phyloP scores from a whole-genome alignment of 768 basidiomycete genomes.

The Coprinopsis sp. region DNA sequence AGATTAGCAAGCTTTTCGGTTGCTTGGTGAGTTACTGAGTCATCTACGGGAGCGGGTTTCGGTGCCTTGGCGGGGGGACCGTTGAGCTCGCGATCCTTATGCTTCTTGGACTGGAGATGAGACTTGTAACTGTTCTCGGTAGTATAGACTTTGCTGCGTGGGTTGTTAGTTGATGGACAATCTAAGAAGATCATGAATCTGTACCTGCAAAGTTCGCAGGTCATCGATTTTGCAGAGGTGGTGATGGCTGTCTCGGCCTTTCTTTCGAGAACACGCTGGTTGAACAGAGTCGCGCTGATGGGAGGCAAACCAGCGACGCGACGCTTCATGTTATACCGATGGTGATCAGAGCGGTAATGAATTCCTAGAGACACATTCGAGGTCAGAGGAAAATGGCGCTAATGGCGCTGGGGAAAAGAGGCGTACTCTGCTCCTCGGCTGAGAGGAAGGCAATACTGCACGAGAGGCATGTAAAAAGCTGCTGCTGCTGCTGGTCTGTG shows the following conservation, averaged over 20 bases:
- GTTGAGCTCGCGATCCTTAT: constrained; percentile 68
- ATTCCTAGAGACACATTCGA: constrained; percentile 41
- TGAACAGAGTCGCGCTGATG: constrained; percentile 70
- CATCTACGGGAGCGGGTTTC: constrained; percentile 16
- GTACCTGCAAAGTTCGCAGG: constrained; percentile 83
- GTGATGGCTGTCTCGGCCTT: constrained; percentile 69
- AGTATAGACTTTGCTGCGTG: constrained; percentile 78
- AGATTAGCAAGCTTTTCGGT: constrained; percentile 11
- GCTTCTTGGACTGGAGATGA: constrained; percentile 86
- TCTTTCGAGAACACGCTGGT: constrained; percentile 83
- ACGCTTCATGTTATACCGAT: constrained; percentile 98
- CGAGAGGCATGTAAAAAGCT: constrained; percentile 81
- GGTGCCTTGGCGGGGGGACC: constrained; percentile 27
- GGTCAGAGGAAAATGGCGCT: constrained; percentile 6
- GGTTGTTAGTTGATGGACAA: not conserved
- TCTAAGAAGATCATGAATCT: constrained; percentile 24
- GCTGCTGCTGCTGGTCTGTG: constrained; percentile 20
- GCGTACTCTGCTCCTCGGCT: constrained; percentile 79
- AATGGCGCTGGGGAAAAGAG: not conserved
- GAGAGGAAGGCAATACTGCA: constrained; percentile 84
- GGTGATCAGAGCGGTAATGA: constrained; percentile 92
- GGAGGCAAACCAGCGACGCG: constrained; percentile 88
- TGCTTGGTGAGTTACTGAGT: constrained; percentile 10
- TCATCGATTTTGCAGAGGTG: constrained; percentile 52
- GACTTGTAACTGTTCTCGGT: constrained; percentile 86